Evolutionary conservation across 2,329 filamentous ascomycete species (phyloP), one percentile per base, ranked within the genome.

Genomic region (Triangularia verruculosa): DNA sequence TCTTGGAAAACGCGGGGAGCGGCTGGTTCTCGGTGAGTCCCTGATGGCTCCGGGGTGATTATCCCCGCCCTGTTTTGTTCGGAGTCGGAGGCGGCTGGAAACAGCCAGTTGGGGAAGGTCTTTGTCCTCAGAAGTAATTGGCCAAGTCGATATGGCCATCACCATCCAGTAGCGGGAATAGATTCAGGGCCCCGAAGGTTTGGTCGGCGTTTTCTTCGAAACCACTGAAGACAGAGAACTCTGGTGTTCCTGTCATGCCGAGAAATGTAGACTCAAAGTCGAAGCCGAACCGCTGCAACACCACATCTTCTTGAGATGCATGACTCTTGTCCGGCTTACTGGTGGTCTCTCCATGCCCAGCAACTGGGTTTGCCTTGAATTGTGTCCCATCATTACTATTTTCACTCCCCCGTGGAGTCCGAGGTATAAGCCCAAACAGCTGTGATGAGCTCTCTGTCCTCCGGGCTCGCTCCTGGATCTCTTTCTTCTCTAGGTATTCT

Each of bases 141-240:
- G 75, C 81, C 47, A 84, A 72, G 68, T 84, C 82, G 61, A 85
- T 84, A 7, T 82, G 82, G 0, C 82, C 82, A 1, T 81, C 80
- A 0, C 78, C 78, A 39, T 84, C 82, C 34, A 84, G 70, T 55
- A 84, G 64, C 0, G 82, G 79, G 67, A 85, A 85, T 13, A 84
- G 61, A 59, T 84, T 84, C 22, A 84, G 61, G 1, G 77, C 66
- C 64, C 80, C 70, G 70, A 82, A 70, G 63, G 78, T 67, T 25
- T 79, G 75, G 59, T 83, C 81, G 3, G 72, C 74, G 4, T 79
- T 80, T 11, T 70, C 71, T 0, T 77, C 77, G 17, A 77, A 70
- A 4, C 72, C 75, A 57, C 73, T 74, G 71, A 80, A 76, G 8
- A 77, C 74, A 1, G 75, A 76, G 3, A 75, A 74, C 61, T 81